Percentiles rank a stretch among this genome's conserved stretches.
Conservation (phyloP, 306 rosid species). For the Gleditsia sinensis region DNA sequence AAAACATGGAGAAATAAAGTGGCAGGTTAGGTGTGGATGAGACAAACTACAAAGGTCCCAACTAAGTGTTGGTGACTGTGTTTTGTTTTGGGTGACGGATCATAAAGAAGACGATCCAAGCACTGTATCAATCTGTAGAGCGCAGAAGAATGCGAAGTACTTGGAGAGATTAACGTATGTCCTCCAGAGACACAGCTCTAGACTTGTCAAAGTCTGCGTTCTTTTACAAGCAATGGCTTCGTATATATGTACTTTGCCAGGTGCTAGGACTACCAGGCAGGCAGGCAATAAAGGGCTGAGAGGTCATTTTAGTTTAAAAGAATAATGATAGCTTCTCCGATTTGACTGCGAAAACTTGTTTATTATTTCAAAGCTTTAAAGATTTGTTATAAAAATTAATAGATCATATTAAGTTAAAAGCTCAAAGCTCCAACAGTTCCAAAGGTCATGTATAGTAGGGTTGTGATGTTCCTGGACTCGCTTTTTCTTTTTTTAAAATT, state of each 20-base stretch:
- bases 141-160: slow-evolving; percentile 46
- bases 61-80: too few species aligned
- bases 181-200: background rate
- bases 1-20: too few species aligned
- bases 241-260: slow-evolving; percentile 11
- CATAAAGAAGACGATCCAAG: too few species aligned
- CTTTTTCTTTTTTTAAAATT: slow-evolving; percentile 10
- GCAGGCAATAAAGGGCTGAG: too few species aligned
- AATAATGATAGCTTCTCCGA: slow-evolving; percentile 16
- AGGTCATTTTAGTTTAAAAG: background rate
- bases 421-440: background rate
- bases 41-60: too few species aligned
- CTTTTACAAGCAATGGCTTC: slow-evolving; percentile 34
- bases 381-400: slow-evolving; percentile 4
- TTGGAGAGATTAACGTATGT: slow-evolving; percentile 1
- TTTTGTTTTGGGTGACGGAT: too few species aligned
- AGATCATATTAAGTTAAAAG: background rate
- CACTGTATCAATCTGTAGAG: slow-evolving; percentile 9
- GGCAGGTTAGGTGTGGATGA: too few species aligned
- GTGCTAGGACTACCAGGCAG: too few species aligned
- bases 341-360: slow-evolving; percentile 35
- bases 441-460: slow-evolving; percentile 19
- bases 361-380: background rate
- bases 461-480: slow-evolving; percentile 17
- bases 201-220: slow-evolving; percentile 34